These are phyloP conservation scores for Aureobasidium sp. DNA, from an alignment of 2,329 filamentous ascomycete genomes.

Conservation along the genomic window DNA sequence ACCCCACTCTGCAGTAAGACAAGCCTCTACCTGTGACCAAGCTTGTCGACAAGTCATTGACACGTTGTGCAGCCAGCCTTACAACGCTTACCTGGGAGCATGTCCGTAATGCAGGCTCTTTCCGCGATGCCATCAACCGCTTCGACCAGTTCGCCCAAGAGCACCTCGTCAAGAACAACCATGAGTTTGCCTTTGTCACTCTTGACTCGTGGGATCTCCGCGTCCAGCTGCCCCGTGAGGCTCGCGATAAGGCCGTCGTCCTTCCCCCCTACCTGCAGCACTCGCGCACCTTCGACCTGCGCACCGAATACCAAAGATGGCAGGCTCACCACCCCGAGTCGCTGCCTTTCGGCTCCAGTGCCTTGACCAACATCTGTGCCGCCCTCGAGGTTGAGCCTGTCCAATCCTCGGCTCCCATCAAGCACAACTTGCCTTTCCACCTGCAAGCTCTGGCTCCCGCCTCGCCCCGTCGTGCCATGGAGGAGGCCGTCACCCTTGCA, in stretches of 20 bases:
- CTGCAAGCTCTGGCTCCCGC: conserved; percentile 91
- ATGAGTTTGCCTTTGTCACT: conserved; percentile 97
- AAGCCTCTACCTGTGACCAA: not conserved
- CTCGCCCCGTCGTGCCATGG: conserved; percentile 91
- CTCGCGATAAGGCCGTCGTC: conserved; percentile 95
- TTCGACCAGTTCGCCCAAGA: conserved; percentile 93
- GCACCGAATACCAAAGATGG: conserved; percentile 97
- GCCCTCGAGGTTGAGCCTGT: conserved; percentile 97
- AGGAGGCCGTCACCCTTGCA: conserved; percentile 90
- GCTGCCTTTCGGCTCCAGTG: conserved; percentile 89
- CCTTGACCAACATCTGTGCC: conserved; percentile 94
- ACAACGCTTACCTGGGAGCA: conserved; percentile 99
- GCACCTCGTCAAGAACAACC: conserved; percentile 80
- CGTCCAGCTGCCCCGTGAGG: conserved; percentile 93
- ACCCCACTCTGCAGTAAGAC: conserved; percentile 96
- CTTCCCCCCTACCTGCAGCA: conserved; percentile 95
- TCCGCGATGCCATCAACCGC: conserved; percentile 90
- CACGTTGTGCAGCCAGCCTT: conserved; percentile 64
- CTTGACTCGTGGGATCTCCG: conserved; percentile 97
- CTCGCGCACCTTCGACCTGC: conserved; percentile 91
- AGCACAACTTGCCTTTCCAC: conserved; percentile 97
- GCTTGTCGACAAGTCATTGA: conserved; percentile 22
- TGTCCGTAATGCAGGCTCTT: conserved; percentile 92
- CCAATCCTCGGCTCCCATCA: conserved; percentile 94
- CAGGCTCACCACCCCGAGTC: conserved; percentile 98